Base-by-base conservation (phyloP, 345 rosid species). In the Arabidopsis arenosa region DNA sequence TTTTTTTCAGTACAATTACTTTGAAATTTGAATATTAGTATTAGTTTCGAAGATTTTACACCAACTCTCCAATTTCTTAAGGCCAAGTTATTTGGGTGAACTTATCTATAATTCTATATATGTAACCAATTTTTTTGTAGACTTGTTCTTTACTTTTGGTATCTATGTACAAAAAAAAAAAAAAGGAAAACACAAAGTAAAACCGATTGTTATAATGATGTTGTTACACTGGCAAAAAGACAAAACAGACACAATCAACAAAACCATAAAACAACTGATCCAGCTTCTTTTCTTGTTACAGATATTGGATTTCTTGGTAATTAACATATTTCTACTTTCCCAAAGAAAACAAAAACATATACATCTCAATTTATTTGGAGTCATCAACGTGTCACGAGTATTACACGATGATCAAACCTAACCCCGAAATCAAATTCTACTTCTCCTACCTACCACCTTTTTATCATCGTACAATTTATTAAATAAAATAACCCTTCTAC, bases 51-150 rank as follows among this genome's bases (percentile, higher is more conserved):
- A 44, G 15, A 28, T 3, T 28, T 1, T 44, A 43, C 43, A 44
- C 66, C 57, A 45, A 45, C n/a, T 58, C 9, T 18, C 48, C 48
- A 3, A 15, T 4, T 32, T 21, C 26, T 21, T 12, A 47, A 49
- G 62, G 53, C 54, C 63, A 73, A 54, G 56, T 28, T 63, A n/a
- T 52, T 40, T 73, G 54, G 43, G 76, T 73, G 70, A 62, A 43
- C 30, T 3, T 52, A 43, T 63, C 35, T 72, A n/a, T n/a, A n/a
- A n/a, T n/a, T n/a, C n/a, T n/a, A 32, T 3, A 23, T 23, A 23
- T 40, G 21, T 52, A 52, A 53, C 68, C 68, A 37, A 60, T 12
- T 48, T 60, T 59, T 56, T 21, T 33, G 33, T 35, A 26, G 30
- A 10, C 30, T 30, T 43, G 53, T 30, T 69, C 18, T 43, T 41